These are phyloP conservation scores for Zasmidium citrigriseum DNA, from an alignment of 2,329 filamentous ascomycete species.

Conservation along the genomic window DNA sequence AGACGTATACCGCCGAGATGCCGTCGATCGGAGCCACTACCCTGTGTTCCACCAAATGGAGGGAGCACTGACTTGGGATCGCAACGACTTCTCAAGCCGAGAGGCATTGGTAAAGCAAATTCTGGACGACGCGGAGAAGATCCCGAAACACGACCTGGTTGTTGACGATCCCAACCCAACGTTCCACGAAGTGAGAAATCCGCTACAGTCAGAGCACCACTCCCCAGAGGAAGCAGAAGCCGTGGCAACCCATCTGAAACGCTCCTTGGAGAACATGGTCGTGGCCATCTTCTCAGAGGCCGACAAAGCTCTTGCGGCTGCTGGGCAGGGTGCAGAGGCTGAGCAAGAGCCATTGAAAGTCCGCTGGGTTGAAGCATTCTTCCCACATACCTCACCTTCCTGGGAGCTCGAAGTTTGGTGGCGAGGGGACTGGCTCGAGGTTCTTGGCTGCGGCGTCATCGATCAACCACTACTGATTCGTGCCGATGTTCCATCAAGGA, in stretches of 20 bases:
- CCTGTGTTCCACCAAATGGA: constrained; percentile 99
- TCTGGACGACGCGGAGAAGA: constrained; percentile 66
- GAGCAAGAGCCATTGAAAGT: constrained; percentile 74
- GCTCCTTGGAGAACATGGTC: constrained; percentile 85
- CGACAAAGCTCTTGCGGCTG: constrained; percentile 60
- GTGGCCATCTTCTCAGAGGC: constrained; percentile 84
- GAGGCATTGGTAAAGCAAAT: constrained; percentile 65
- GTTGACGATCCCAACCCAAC: constrained; percentile 84
- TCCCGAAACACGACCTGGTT: constrained; percentile 72
- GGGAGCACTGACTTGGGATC: constrained; percentile 86
- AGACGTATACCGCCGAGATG: constrained; percentile 93
- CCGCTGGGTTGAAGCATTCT: constrained; percentile 95
- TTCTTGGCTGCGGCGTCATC: constrained; percentile 89
- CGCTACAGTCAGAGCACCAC: constrained; percentile 73
- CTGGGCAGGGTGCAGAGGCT: constrained; percentile 31
- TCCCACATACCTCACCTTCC: constrained; percentile 92
- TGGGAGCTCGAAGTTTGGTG: constrained; percentile 98
- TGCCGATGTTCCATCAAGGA: constrained; percentile 70
- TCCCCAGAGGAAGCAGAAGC: constrained; percentile 76
- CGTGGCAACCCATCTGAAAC: constrained; percentile 81
- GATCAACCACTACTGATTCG: constrained; percentile 78
- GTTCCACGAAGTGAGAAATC: constrained; percentile 76
- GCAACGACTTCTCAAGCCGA: constrained; percentile 55
- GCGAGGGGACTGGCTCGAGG: constrained; percentile 92
- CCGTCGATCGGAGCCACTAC: constrained; percentile 92